Evolutionary conservation across 2,329 filamentous ascomycete genomes (phyloP).

Genomic region (Grosmannia huntii): DNA sequence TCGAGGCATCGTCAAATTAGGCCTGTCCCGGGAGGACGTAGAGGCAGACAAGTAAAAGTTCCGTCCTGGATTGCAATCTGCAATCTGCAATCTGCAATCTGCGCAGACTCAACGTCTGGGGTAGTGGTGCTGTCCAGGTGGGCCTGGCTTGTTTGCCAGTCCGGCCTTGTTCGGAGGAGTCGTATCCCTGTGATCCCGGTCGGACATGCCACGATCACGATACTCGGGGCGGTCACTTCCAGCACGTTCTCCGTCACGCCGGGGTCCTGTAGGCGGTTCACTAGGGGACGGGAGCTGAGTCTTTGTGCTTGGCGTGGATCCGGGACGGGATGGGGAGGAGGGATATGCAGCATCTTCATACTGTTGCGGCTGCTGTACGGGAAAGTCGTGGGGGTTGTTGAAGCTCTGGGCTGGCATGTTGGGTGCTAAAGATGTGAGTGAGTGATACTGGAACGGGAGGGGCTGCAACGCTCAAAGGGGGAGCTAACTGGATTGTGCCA

Average conservation of each 20-base stretch:
- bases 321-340: slow-evolving; percentile 8
- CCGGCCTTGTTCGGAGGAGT: neutral
- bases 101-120: neutral
- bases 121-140: neutral
- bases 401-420: slow-evolving; percentile 24
- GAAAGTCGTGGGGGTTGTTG: slow-evolving; percentile 24
- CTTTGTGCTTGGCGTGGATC: slow-evolving; percentile 6
- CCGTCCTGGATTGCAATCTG: too few relatives aligned
- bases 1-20: too few relatives aligned
- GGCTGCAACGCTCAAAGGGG: neutral
- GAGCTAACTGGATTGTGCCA: slow-evolving; percentile 21
- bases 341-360: slow-evolving; percentile 26
- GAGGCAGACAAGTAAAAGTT: neutral
- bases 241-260: slow-evolving; percentile 5
- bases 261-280: slow-evolving; percentile 7
- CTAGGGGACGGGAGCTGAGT: slow-evolving; percentile 11
- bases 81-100: too few relatives aligned
- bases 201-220: slow-evolving; percentile 6
- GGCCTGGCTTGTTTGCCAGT: neutral
- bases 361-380: slow-evolving; percentile 22
- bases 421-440: slow-evolving; percentile 26
- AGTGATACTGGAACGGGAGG: slow-evolving; percentile 14
- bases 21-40: too few relatives aligned
- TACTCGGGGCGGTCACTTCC: slow-evolving; percentile 8
- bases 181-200: slow-evolving; percentile 3